Conservation (phyloP, 495 filamentous ascomycete genomes). For the Zalerion maritima region DNA sequence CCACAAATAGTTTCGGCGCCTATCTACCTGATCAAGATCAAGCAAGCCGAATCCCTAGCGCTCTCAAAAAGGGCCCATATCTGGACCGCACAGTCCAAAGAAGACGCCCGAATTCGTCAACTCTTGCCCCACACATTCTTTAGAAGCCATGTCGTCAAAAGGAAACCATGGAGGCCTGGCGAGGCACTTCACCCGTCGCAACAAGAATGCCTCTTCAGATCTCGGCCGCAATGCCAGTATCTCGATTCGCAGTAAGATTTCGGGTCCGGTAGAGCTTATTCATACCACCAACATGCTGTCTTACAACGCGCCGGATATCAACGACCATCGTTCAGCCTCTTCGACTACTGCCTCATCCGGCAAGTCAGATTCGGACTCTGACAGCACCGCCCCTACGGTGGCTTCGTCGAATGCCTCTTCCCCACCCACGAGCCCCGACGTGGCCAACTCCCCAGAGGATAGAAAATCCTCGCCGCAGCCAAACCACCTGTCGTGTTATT, state of each 20-base stretch:
- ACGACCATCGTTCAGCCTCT: slow-evolving; percentile 34
- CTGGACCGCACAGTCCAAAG: no score
- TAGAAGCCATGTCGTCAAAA: no score
- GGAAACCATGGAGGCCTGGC: no score
- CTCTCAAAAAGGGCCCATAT: no score
- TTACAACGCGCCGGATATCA: slow-evolving; percentile 78
- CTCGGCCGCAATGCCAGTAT: slow-evolving; percentile 12
- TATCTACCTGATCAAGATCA: no score
- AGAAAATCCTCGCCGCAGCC: slow-evolving; percentile 44
- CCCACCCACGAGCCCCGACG: slow-evolving; percentile 58
- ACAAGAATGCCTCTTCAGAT: no score
- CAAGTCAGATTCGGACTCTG: slow-evolving; percentile 43
- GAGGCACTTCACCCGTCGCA: no score
- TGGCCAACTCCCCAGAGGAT: slow-evolving; percentile 46
- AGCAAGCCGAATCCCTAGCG: no score
- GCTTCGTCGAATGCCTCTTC: no score
- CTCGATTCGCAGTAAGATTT: slow-evolving; percentile 55
- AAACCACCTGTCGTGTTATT: slow-evolving; percentile 75
- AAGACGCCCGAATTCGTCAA: no score
- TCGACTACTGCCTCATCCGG: slow-evolving; percentile 42
- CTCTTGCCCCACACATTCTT: no score
- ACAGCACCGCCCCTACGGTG: slow-evolving; percentile 41
- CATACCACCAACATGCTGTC: slow-evolving; percentile 94
- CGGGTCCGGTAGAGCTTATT: slow-evolving; percentile 67
- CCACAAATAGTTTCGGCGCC: no score